phyloP scores from a whole-genome alignment of 2,329 filamentous ascomycete species.

The Epichloe scottii region DNA sequence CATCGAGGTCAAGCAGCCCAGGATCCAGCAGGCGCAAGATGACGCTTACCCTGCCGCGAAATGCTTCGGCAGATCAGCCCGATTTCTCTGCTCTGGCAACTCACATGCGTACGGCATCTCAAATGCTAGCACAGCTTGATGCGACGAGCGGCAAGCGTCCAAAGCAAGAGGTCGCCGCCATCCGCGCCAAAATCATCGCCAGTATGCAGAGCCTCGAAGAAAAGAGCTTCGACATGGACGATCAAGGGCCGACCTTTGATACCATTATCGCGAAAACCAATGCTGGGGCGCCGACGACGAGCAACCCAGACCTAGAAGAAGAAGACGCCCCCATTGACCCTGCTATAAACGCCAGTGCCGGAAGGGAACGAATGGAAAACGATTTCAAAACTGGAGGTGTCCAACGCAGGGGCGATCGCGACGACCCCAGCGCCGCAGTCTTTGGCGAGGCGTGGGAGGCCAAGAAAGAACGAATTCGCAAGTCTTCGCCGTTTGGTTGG shows the following conservation, averaged over 20 bases:
- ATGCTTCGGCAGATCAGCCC: conserved; percentile 51
- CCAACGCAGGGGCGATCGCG: conserved; percentile 66
- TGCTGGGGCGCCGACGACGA: conserved; percentile 28
- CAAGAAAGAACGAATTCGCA: conserved; percentile 73
- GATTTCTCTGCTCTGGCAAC: conserved; percentile 75
- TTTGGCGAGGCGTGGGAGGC: conserved; percentile 79
- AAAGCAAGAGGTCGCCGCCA: conserved; percentile 68
- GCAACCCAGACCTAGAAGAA: conserved; percentile 42
- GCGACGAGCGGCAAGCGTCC: conserved; percentile 70
- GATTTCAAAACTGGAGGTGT: conserved; percentile 78
- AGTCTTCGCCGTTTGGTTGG: conserved; percentile 74
- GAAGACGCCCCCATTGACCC: conserved; percentile 39
- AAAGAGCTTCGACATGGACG: conserved; percentile 68
- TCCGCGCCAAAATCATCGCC: conserved; percentile 75
- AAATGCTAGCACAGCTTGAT: conserved; percentile 77
- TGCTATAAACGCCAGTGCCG: conserved; percentile 54
- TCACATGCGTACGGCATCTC: conserved; percentile 76
- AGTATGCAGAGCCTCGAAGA: conserved; percentile 84
- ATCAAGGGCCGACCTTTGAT: conserved; percentile 65
- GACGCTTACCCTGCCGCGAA: conserved; percentile 44
- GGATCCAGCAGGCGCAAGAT: conserved; percentile 42
- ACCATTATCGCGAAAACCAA: conserved; percentile 66
- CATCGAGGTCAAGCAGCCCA: conserved; percentile 57
- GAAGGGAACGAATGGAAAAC: conserved; percentile 77
- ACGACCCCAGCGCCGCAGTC: conserved; percentile 74